A percentile compares a stretch with the other conserved stretches of the same genome.
Evolutionary conservation across 2,329 filamentous ascomycete genomes (phyloP).

Genomic region (Alternaria angustiovoidea): DNA sequence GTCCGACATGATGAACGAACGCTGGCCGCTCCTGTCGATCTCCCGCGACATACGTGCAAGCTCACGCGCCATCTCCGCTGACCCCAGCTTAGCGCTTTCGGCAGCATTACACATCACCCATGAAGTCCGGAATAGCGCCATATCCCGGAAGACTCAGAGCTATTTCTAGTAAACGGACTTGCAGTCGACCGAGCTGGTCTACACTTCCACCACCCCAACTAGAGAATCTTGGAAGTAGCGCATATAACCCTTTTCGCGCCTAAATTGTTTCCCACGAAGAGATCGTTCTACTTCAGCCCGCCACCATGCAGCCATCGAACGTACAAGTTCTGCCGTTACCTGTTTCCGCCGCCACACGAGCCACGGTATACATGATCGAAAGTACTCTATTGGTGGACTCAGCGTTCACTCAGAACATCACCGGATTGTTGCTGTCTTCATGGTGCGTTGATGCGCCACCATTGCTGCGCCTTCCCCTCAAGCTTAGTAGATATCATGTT

Average conservation of each 20-base stretch:
- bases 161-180: neutral
- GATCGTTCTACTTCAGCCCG: neutral
- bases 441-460: neutral
- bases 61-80: neutral
- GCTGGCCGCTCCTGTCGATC: constrained; percentile 5
- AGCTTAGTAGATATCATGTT: too few relatives aligned
- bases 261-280: neutral
- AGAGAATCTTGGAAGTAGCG: neutral
- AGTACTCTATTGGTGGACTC: neutral
- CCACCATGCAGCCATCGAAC: neutral
- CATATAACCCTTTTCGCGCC: neutral
- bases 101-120: neutral
- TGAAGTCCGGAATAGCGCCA: neutral
- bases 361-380: neutral
- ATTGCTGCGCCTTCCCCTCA: neutral
- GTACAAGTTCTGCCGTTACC: neutral
- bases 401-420: too few relatives aligned
- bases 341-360: neutral
- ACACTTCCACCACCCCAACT: neutral
- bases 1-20: neutral
- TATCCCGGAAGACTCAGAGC: neutral
- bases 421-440: neutral
- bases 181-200: neutral
- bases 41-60: constrained; percentile 5
- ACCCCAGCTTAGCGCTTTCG: constrained; percentile 6